Percentiles rank a stretch among this genome's conserved stretches.
Conservation (phyloP, 306 rosid species). For the Quercus cerris region DNA sequence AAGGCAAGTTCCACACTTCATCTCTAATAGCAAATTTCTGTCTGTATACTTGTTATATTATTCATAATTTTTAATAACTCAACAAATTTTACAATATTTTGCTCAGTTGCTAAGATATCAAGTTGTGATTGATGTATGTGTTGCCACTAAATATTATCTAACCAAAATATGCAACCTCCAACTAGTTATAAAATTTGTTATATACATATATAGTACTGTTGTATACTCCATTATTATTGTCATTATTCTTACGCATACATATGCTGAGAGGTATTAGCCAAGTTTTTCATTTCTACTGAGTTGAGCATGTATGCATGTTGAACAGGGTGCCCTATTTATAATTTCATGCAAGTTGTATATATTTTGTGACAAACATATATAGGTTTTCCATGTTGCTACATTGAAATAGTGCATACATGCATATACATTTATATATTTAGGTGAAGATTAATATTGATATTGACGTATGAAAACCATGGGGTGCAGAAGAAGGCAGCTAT, state of each 20-base stretch:
- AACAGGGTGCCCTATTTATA: not conserved
- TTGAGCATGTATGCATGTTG: not conserved
- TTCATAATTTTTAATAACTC: no score
- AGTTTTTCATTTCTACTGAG: not conserved
- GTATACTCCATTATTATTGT: not conserved
- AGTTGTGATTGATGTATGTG: no score
- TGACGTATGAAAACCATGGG: not conserved
- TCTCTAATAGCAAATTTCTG: not conserved
- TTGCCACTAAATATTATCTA: no score
- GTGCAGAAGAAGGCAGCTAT: slow-evolving; percentile 54
- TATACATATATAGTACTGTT: no score
- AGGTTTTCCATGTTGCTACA: no score
- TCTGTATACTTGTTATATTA: not conserved
- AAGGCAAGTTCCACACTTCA: slow-evolving; percentile 37
- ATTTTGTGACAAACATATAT: no score
- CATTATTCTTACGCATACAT: not conserved
- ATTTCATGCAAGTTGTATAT: not conserved
- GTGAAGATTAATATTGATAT: not conserved
- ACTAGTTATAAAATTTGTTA: no score
- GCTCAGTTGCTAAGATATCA: no score
- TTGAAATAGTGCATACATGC: not conserved
- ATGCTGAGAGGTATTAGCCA: not conserved
- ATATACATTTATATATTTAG: not conserved
- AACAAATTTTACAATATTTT: no score
- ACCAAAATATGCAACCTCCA: no score